A percentile compares a stretch with the other conserved stretches of the same genome.
phyloP scores from a whole-genome alignment of 208 protist genomes.

The Leishmania lainsoni region DNA sequence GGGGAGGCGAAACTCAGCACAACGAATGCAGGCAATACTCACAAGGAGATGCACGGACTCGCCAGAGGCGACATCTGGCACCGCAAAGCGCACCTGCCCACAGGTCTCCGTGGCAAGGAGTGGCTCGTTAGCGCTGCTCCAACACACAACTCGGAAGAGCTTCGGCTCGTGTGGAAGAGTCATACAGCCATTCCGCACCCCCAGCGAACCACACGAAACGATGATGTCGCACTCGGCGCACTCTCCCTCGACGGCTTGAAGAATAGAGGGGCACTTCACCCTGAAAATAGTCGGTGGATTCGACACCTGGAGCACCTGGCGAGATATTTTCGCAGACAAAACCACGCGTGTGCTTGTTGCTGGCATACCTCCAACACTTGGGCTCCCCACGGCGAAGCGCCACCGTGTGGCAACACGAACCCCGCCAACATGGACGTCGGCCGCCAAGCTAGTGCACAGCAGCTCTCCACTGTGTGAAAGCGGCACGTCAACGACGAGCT shows the following conservation, averaged over 20 bases:
- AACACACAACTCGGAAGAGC: conserved; percentile 30
- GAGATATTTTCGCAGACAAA: conserved; percentile 7
- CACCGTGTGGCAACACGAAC: conserved; percentile 30
- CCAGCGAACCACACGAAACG: conserved; percentile 30
- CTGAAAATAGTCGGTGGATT: conserved; percentile 39
- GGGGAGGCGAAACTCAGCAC: conserved; percentile 41
- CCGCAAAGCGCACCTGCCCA: conserved; percentile 13
- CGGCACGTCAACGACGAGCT: conserved; percentile 18
- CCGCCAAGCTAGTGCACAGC: conserved; percentile 37
- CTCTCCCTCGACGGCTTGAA: conserved; percentile 65
- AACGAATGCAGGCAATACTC: conserved; percentile 32
- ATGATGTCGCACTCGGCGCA: conserved; percentile 39
- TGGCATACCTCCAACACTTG: conserved; percentile 12
- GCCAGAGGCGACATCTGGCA: conserved; percentile 24
- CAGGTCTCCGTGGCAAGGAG: neutral
- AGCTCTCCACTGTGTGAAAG: conserved; percentile 47
- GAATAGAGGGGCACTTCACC: conserved; percentile 34
- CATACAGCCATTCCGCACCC: conserved; percentile 35
- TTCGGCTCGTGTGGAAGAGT: conserved; percentile 33
- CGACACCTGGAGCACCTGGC: conserved; percentile 27
- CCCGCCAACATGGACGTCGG: conserved; percentile 28
- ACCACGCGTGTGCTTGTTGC: conserved; percentile 4
- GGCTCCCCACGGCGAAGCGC: conserved; percentile 12
- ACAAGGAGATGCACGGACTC: conserved; percentile 22
- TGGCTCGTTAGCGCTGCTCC: conserved; percentile 14